These are phyloP conservation scores for Chrysochromulina tobinii DNA, from an alignment of 78 protist species.

Conservation along the genomic window DNA sequence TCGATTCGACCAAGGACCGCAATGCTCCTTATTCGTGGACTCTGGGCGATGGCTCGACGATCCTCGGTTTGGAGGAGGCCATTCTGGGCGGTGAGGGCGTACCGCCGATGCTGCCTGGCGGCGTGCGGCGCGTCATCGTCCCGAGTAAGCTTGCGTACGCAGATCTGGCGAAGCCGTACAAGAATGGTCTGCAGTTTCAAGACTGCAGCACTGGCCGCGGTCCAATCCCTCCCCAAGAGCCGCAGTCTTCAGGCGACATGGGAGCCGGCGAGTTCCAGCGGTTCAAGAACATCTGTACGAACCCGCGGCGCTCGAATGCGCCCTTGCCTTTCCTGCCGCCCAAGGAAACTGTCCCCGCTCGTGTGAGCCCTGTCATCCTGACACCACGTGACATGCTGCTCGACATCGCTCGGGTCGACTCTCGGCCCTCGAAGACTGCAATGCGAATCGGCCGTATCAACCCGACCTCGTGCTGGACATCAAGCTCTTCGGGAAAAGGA, in stretches of 20 bases:
- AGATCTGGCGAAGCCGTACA: neutral
- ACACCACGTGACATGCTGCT: too few species aligned
- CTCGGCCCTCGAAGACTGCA: neutral
- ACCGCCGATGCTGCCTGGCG: neutral
- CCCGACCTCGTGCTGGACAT: slow-evolving; percentile 12
- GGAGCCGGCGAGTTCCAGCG: slow-evolving; percentile 15
- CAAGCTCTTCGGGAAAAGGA: neutral
- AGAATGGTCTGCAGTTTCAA: neutral
- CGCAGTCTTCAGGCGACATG: neutral
- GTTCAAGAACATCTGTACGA: slow-evolving; percentile 2
- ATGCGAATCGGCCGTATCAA: slow-evolving; percentile 4
- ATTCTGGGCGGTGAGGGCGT: neutral
- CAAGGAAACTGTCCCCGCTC: too few species aligned
- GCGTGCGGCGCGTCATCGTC: neutral
- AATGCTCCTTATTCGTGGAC: neutral
- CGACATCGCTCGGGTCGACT: too few species aligned
- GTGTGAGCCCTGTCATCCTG: too few species aligned
- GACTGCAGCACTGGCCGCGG: neutral
- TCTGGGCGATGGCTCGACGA: neutral
- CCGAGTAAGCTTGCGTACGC: neutral
- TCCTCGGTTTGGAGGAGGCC: neutral
- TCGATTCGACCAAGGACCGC: neutral
- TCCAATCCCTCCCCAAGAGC: neutral
- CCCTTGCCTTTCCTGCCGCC: too few species aligned
- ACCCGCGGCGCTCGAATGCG: too few species aligned